Conservation (phyloP, 306 rosid genomes). For the Quercus engelmannii region DNA sequence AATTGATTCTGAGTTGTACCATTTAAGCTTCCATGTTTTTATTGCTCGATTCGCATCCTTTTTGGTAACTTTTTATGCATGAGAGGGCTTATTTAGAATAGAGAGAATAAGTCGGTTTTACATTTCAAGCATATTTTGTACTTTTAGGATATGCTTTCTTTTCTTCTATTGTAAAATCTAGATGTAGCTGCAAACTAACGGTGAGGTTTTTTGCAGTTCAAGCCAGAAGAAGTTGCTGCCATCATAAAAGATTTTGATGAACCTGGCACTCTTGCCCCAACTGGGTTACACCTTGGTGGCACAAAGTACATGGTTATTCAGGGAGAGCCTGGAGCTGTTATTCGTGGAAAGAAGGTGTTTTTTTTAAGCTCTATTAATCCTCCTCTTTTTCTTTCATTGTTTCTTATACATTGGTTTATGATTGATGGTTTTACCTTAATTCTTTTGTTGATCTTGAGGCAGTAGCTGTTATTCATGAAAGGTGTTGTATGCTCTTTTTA, state of each 20-base stretch:
- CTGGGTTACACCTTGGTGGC: slow-evolving; percentile 53
- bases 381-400: neutral
- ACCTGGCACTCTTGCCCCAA: slow-evolving; percentile 56
- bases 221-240: slow-evolving; percentile 41
- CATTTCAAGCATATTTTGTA: neutral
- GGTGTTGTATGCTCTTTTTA: neutral
- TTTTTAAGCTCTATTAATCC: neutral
- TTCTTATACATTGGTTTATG: neutral
- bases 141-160: neutral
- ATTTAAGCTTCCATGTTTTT: neutral
- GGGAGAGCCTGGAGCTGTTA: slow-evolving; percentile 54
- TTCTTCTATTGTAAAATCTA: neutral
- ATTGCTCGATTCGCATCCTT: neutral
- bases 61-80: neutral
- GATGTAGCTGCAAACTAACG: neutral
- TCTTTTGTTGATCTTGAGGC: neutral
- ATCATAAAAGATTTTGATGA: slow-evolving; percentile 48
- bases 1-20: neutral
- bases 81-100: neutral
- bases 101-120: neutral
- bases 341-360: slow-evolving; percentile 60
- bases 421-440: neutral
- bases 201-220: slow-evolving; percentile 29
- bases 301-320: slow-evolving; percentile 61
- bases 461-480: neutral